Percentiles rank a stretch among this genome's conserved stretches.
Conservation (phyloP, 768 basidiomycete species). For the Amanita exitialis region DNA sequence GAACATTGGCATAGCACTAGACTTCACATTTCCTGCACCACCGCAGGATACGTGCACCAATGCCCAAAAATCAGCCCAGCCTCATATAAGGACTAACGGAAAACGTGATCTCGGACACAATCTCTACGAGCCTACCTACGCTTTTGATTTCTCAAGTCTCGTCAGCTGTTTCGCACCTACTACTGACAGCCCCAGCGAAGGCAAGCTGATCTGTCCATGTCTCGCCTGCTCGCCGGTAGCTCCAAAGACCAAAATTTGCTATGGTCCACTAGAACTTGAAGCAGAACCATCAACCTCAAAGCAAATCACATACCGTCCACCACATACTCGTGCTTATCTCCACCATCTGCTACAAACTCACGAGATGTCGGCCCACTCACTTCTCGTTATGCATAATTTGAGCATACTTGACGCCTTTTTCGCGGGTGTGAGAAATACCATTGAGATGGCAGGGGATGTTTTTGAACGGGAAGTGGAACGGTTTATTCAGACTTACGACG, state of each 20-base stretch:
- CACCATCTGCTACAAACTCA: slow-evolving; percentile 85
- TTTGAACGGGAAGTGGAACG: slow-evolving; percentile 37
- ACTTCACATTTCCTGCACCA: slow-evolving; percentile 63
- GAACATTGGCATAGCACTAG: slow-evolving; percentile 62
- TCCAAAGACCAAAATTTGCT: slow-evolving; percentile 25
- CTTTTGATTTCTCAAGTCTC: slow-evolving; percentile 49
- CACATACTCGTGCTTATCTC: slow-evolving; percentile 52
- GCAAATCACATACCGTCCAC: slow-evolving; percentile 15
- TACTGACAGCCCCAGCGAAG: slow-evolving; percentile 7
- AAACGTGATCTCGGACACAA: slow-evolving; percentile 58
- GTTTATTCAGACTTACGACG: slow-evolving; percentile 47
- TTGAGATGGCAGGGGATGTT: slow-evolving; percentile 11
- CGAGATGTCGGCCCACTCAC: slow-evolving; percentile 79
- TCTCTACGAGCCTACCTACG: slow-evolving; percentile 49
- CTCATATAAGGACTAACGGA: slow-evolving; percentile 8
- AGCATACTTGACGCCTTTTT: slow-evolving; percentile 59
- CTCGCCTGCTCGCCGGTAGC: slow-evolving; percentile 43
- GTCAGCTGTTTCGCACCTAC: slow-evolving; percentile 25
- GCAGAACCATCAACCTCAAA: neutral
- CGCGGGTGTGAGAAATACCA: slow-evolving; percentile 35
- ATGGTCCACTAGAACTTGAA: slow-evolving; percentile 33
- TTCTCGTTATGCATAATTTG: slow-evolving; percentile 72
- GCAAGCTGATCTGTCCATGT: slow-evolving; percentile 32
- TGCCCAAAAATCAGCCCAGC: neutral
- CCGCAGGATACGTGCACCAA: neutral